These are phyloP conservation scores for Chlamydomonas reinhardtii DNA, from an alignment of 163 green algal species.

Conservation along the genomic window DNA sequence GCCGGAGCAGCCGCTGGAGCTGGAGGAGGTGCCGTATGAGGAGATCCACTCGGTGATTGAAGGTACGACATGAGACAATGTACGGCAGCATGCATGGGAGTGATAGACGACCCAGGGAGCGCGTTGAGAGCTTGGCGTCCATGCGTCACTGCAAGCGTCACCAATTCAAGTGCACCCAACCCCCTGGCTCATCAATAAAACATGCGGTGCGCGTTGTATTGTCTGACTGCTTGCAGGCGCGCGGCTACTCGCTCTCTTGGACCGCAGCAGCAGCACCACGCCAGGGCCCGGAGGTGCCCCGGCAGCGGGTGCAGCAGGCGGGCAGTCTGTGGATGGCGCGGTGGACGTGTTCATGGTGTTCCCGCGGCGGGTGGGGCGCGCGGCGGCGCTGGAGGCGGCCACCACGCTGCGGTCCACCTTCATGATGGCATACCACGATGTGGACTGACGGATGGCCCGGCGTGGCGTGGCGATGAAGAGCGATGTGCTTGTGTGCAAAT, in stretches of 20 bases:
- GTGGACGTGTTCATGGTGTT: slow-evolving; percentile 46
- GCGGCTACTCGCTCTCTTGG: slow-evolving; percentile 19
- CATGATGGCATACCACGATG: slow-evolving; percentile 39
- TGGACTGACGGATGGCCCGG: too few species aligned
- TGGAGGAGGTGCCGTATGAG: slow-evolving; percentile 21
- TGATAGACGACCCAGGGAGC: too few species aligned
- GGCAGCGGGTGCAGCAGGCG: not conserved
- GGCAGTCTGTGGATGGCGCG: not conserved
- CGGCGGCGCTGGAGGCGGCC: slow-evolving; percentile 38
- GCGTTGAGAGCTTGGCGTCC: too few species aligned
- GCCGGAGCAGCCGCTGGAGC: not conserved
- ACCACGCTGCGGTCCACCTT: slow-evolving; percentile 31
- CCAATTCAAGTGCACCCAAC: too few species aligned
- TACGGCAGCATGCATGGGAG: too few species aligned
- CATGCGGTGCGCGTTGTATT: too few species aligned
- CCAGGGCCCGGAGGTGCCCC: not conserved
- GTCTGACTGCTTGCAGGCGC: slow-evolving; percentile 3
- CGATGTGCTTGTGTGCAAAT: too few species aligned
- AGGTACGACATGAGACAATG: not conserved
- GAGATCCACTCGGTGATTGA: slow-evolving; percentile 41
- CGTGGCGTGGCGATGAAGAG: too few species aligned
- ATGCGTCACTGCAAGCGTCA: too few species aligned
- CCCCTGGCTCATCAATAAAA: too few species aligned
- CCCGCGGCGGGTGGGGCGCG: slow-evolving; percentile 7
- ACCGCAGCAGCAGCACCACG: not conserved